These are phyloP conservation scores for Coriaria nepalensis DNA, from an alignment of 306 rosid species.

Conservation along the genomic window DNA sequence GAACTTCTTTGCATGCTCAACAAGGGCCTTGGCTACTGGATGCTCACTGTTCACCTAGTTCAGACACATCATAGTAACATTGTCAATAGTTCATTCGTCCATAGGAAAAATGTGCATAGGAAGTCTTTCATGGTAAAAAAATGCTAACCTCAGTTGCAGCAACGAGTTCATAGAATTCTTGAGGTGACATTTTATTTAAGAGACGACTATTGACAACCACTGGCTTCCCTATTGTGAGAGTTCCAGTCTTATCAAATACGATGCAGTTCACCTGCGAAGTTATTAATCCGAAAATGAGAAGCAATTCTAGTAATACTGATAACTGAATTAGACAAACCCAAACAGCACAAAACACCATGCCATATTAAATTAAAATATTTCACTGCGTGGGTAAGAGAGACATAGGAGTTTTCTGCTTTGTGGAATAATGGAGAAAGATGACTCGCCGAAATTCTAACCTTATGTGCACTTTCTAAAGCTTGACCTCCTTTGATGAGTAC, in stretches of 20 bases:
- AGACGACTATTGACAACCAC: conserved; percentile 46
- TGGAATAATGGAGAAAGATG: neutral
- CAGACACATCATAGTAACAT: conserved; percentile 2
- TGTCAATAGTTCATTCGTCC: neutral
- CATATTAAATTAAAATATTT: too few relatives aligned
- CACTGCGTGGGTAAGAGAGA: too few relatives aligned
- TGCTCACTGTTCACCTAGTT: conserved; percentile 76
- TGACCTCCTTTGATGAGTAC: conserved; percentile 84
- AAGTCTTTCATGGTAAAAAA: neutral
- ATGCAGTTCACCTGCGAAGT: conserved; percentile 62
- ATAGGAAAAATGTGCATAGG: too few relatives aligned
- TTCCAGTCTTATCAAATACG: conserved; percentile 85
- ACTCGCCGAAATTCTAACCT: conserved; percentile 31
- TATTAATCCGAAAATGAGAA: neutral
- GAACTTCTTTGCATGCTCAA: conserved; percentile 51
- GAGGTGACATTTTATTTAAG: conserved; percentile 23
- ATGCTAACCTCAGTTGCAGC: conserved; percentile 65
- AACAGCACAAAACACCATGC: too few relatives aligned
- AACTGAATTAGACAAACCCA: too few relatives aligned
- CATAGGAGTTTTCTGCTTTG: too few relatives aligned
- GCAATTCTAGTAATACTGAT: too few relatives aligned
- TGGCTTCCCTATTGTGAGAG: conserved; percentile 78
- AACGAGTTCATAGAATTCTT: conserved; percentile 43
- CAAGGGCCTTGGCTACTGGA: conserved; percentile 72
- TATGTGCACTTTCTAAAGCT: conserved; percentile 75